phyloP scores from a whole-genome alignment of 2,329 filamentous ascomycete genomes.

The Pseudogymnoascus sp. region DNA sequence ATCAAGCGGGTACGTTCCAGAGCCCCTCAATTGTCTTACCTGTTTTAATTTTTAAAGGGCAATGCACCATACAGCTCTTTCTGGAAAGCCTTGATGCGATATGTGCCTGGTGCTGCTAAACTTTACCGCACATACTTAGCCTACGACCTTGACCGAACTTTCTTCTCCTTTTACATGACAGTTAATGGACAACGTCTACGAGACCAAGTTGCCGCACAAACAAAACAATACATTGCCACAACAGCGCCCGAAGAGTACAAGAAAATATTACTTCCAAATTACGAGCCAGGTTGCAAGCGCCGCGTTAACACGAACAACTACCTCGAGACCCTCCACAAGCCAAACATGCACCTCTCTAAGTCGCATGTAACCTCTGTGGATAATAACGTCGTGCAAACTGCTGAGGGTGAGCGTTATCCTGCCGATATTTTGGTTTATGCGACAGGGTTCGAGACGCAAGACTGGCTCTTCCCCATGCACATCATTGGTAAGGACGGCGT shows the following conservation, averaged over 20 bases:
- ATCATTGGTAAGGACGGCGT: slow-evolving; percentile 40
- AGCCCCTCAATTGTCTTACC: too few relatives aligned
- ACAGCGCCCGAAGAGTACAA: slow-evolving; percentile 51
- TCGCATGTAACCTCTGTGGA: slow-evolving; percentile 14
- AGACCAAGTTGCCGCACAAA: slow-evolving; percentile 13
- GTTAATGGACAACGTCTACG: slow-evolving; percentile 29
- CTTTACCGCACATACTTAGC: slow-evolving; percentile 37
- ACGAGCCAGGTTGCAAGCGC: slow-evolving; percentile 56
- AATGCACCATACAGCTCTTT: too few relatives aligned
- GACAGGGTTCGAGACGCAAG: slow-evolving; percentile 45
- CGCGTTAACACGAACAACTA: slow-evolving; percentile 52
- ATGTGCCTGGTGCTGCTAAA: slow-evolving; percentile 38
- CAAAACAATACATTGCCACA: slow-evolving; percentile 33
- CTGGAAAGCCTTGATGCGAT: slow-evolving; percentile 31
- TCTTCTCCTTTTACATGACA: slow-evolving; percentile 36
- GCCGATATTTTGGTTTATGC: slow-evolving; percentile 47
- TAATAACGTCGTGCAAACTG: slow-evolving; percentile 13
- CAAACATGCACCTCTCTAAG: slow-evolving; percentile 30
- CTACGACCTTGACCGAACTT: slow-evolving; percentile 16
- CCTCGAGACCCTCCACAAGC: slow-evolving; percentile 42
- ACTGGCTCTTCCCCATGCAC: slow-evolving; percentile 43
- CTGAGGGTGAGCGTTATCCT: slow-evolving; percentile 18
- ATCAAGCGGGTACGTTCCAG: too few relatives aligned
- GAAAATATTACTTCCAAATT: slow-evolving; percentile 54
- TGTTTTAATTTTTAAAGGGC: too few relatives aligned